Base-by-base conservation (phyloP, 371 early-diverging fungal genomes). In the Saksenaea oblongispora region DNA sequence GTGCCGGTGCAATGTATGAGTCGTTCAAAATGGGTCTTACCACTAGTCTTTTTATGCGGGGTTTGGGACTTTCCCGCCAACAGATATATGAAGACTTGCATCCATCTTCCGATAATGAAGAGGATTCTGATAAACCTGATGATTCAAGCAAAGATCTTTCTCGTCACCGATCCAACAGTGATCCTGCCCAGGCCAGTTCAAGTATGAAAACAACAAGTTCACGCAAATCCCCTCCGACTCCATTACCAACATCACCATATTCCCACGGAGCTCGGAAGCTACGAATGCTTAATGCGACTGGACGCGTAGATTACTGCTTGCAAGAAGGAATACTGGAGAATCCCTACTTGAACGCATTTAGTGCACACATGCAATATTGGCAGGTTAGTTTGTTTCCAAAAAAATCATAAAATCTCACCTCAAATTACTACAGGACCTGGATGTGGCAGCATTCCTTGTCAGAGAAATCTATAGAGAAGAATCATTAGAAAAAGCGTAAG, bases 291-390 rank as follows among this genome's bases (percentile, higher is more conserved):
- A 93, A 93, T 71, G 78, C 77, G 10, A 83, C 84, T 13, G 92
- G 91, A 0, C 80, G 93, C 5, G 80, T 94, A 1, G 94, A 94
- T 67, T 93, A 83, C 73, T 88, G 84, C 57, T 67, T 94, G 34
- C 93, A 92, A 72, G 91, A 92, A 64, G 91, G 91, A 15, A 69
- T 91, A 34, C 74, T 93, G 41, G 93, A 93, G 66, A 90, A 90
- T 59, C 86, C 91, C 8, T 94, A 94, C 62, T 62, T 93, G 55
- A 86, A 84, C 34, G 89, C 92, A 34, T 77, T 94, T 41, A 87
- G 82, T 44, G 89, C 85, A 5, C 93, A 93, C 73, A 84, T 91
- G 79, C 85, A 83, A 26, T 94, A 94, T 67, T 94, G 94, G 90
- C 73, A 84, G 66, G 73, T 69, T 64, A 64, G 54, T 59, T 37